Conservation (phyloP, 2,329 filamentous ascomycete species). For the Uncinocarpus reesii region DNA sequence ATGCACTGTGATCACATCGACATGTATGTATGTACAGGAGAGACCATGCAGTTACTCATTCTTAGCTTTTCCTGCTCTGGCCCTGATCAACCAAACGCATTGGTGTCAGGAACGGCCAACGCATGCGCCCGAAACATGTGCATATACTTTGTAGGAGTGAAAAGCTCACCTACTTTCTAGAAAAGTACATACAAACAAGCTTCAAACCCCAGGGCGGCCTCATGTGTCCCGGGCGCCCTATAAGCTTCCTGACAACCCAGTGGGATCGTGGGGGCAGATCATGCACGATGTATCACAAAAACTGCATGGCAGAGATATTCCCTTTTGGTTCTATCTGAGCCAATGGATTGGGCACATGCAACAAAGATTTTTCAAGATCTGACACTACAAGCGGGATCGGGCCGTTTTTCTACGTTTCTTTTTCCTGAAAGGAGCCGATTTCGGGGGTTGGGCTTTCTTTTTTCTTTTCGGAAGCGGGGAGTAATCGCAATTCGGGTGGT, state of each 20-base stretch:
- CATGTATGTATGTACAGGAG: background rate
- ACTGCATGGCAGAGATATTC: too few relatives aligned
- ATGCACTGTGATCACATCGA: background rate
- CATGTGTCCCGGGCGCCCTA: background rate
- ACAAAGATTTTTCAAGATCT: background rate
- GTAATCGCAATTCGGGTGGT: too few relatives aligned
- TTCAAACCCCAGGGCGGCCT: background rate
- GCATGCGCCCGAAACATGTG: background rate
- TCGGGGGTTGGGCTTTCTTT: background rate
- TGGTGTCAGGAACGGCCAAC: background rate
- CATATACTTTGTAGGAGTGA: background rate
- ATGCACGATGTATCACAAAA: slow-evolving; percentile 3
- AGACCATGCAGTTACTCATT: background rate
- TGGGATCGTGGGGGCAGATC: background rate
- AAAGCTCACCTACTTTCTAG: background rate
- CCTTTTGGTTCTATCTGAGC: background rate
- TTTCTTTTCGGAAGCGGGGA: background rate
- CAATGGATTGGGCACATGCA: slow-evolving; percentile 8
- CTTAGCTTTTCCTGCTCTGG: background rate
- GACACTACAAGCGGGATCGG: background rate
- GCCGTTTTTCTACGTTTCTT: background rate
- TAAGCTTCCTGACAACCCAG: background rate
- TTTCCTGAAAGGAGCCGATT: background rate
- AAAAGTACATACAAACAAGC: slow-evolving; percentile 1
- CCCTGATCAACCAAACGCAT: too few relatives aligned